Evolutionary conservation across 176 grass and related monocot genomes (phyloP).

Genomic region (Oryza rufipogon): DNA sequence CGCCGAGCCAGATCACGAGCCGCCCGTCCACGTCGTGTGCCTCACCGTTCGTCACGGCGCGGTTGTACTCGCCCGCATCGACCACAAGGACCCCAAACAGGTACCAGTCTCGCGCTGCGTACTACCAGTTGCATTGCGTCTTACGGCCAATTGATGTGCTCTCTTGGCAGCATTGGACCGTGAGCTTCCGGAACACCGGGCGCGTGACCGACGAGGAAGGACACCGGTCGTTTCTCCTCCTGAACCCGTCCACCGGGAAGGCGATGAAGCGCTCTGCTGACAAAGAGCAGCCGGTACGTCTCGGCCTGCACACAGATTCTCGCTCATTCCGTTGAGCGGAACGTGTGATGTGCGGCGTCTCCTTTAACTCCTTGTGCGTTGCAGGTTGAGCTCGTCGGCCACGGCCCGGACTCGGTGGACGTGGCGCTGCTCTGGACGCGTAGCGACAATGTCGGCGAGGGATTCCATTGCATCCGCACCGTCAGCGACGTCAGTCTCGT

Average conservation of each 20-base stretch:
- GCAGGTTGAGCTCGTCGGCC: slow-evolving; percentile 1
- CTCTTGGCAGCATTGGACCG: slow-evolving; percentile 13
- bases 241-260: slow-evolving; percentile 12
- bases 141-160: no score
- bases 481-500: not conserved
- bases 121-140: no score
- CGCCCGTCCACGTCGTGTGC: not conserved
- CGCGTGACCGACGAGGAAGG: slow-evolving; percentile 27
- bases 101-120: not conserved
- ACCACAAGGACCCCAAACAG: not conserved
- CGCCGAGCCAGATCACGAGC: no score
- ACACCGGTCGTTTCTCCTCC: slow-evolving; percentile 20
- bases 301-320: not conserved
- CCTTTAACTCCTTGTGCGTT: not conserved
- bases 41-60: slow-evolving; percentile 22
- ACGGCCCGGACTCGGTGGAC: slow-evolving; percentile 16
- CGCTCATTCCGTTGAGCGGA: not conserved
- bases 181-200: slow-evolving; percentile 27
- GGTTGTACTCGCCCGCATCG: not conserved
- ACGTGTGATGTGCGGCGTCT: not conserved
- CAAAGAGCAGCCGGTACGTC: not conserved
- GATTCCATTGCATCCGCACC: slow-evolving; percentile 8
- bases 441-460: not conserved
- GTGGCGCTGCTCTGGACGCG: slow-evolving; percentile 44
- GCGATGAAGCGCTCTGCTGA: not conserved